A percentile compares a stretch with the other conserved stretches of the same genome.
These are phyloP conservation scores for Tremellales sp. DNA, from an alignment of 1,284 basidiomycete genomes.

Conservation along the genomic window DNA sequence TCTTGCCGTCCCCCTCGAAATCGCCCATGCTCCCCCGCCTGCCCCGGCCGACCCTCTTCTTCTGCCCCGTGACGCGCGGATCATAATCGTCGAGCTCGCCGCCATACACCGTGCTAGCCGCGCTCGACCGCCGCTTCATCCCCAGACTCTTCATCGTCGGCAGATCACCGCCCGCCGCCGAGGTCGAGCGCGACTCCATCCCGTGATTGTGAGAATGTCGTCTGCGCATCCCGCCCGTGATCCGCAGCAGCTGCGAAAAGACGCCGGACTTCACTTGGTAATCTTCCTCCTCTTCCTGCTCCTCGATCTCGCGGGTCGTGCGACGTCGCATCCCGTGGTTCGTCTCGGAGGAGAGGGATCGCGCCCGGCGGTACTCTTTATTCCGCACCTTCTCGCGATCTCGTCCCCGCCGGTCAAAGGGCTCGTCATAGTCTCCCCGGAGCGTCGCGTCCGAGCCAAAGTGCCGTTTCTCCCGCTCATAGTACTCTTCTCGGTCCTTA, in stretches of 20 bases:
- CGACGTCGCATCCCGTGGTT: slow-evolving; percentile 20
- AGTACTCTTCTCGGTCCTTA: background rate
- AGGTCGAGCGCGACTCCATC: slow-evolving; percentile 4
- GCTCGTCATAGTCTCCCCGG: too few relatives aligned
- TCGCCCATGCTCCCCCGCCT: slow-evolving; percentile 17
- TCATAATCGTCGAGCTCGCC: slow-evolving; percentile 31
- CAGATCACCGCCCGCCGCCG: slow-evolving; percentile 12
- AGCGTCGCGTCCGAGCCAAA: slow-evolving; percentile 6
- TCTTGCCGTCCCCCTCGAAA: slow-evolving; percentile 13
- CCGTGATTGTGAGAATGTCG: slow-evolving; percentile 13
- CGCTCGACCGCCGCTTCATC: slow-evolving; percentile 15
- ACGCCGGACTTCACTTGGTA: slow-evolving; percentile 31
- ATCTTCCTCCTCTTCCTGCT: slow-evolving; percentile 12
- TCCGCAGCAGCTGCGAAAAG: slow-evolving; percentile 28
- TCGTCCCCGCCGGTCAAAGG: slow-evolving; percentile 6
- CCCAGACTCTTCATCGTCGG: slow-evolving; percentile 30
- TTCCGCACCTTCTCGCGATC: slow-evolving; percentile 2
- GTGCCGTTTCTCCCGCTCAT: background rate
- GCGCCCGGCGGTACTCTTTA: background rate
- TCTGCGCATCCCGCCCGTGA: slow-evolving; percentile 20
- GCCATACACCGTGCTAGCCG: slow-evolving; percentile 16
- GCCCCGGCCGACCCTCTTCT: slow-evolving; percentile 18
- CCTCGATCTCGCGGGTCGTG: slow-evolving; percentile 29
- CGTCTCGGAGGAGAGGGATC: slow-evolving; percentile 10
- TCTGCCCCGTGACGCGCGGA: slow-evolving; percentile 28